Evolutionary conservation across 2,329 filamentous ascomycete species (phyloP), one percentile per base, ranked within the genome.

Genomic region (Thelonectria discophora): DNA sequence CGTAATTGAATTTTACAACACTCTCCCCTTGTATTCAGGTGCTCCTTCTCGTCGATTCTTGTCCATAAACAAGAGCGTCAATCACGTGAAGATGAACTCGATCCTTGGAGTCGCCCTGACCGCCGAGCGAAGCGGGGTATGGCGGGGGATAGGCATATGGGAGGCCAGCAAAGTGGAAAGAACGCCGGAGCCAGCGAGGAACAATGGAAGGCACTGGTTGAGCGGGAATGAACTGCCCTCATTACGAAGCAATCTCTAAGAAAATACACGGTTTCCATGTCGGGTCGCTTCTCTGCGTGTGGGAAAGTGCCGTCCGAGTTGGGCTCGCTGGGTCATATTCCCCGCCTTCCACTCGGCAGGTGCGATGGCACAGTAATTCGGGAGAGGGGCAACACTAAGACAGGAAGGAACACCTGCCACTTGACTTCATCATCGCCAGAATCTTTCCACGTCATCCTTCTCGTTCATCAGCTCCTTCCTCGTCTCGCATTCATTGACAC

Each of bases 191-290:
- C 32, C 40, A 60, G 58, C 52, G 58, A 60, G 47, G 17, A 45
- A 49, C 12, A 30, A 48, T 17, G 30, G 32, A 32, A 45, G 32
- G 39, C 43, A 52, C 48, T 40, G 10, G n/a, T 51, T 30, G 18
- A 47, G 46, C 27, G 24, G 32, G 24, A 21, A 34, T n/a, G n/a
- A n/a, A n/a, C n/a, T 18, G 11, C 42, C 8, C 7, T 50, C 30
- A 46, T 60, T 51, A 60, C 58, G 15, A 46, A 60, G 58, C 52
- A 45, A 52, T 56, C 55, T 15, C 52, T 61, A 61, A 61, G 52
- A 42, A 11, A 40, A 56, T 61, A 53, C 48, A 48, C 15, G 42
- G 24, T 47, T n/a, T 15, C 20, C 45, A 11, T 55, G 39, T 49
- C n/a, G n/a, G n/a, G n/a, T n/a, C n/a, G n/a, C n/a, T n/a, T n/a